A percentile compares a stretch with the other conserved stretches of the same genome.
Conservation (phyloP, 306 rosid genomes). For the Mimosa bimucronata region DNA sequence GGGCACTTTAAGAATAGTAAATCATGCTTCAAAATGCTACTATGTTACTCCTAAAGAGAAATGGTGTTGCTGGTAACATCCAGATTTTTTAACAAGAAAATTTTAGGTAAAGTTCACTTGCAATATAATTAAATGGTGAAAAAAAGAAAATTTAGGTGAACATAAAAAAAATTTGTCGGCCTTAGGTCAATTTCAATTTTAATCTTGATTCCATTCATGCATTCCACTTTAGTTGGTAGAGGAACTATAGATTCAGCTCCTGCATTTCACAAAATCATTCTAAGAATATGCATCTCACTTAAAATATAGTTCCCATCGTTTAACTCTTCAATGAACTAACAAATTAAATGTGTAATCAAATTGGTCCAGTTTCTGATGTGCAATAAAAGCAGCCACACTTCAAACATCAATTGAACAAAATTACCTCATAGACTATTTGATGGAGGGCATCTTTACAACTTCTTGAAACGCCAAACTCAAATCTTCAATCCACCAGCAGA, state of each 20-base stretch:
- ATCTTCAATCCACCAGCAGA: conserved; percentile 32
- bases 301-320: conserved; percentile 17
- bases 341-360: not conserved
- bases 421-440: no score
- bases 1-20: not conserved
- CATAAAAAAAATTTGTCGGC: no score
- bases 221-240: no score
- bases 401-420: no score
- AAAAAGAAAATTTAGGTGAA: not conserved
- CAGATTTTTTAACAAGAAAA: not conserved
- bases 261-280: conserved; percentile 22
- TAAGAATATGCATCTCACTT: not conserved
- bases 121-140: conserved; percentile 14
- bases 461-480: conserved; percentile 50
- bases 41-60: conserved; percentile 3
- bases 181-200: no score
- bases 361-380: no score
- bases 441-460: no score
- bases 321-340: conserved; percentile 21
- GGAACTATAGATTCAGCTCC: no score
- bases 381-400: no score
- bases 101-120: not conserved
- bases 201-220: no score
- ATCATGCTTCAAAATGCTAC: not conserved
- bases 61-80: not conserved